phyloP scores from a whole-genome alignment of 2,329 filamentous ascomycete genomes.

The Colletotrichum godetiae region DNA sequence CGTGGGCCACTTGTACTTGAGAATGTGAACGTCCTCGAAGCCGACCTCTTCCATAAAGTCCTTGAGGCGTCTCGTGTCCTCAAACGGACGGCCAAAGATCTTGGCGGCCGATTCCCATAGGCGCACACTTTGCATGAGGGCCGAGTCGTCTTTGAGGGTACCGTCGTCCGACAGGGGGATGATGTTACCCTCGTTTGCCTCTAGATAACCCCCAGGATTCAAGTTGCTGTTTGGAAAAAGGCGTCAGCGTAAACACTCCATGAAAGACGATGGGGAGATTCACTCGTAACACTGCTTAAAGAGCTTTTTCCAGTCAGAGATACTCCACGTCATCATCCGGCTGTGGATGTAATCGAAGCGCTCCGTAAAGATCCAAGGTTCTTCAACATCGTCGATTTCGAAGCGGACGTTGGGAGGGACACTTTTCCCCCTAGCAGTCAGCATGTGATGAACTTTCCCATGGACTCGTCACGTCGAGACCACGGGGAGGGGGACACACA shows the following conservation, averaged over 20 bases:
- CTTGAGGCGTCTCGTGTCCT: too few relatives aligned
- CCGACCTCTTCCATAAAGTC: constrained; percentile 41
- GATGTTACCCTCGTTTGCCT: constrained; percentile 55
- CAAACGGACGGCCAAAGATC: too few relatives aligned
- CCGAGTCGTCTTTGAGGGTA: constrained; percentile 42
- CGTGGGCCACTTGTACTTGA: constrained; percentile 44
- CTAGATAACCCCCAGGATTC: constrained; percentile 56
- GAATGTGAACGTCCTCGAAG: constrained; percentile 45
- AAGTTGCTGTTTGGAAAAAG: constrained; percentile 39
- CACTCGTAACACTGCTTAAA: constrained; percentile 39
- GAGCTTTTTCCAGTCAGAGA: constrained; percentile 39
- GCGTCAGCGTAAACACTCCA: too few relatives aligned
- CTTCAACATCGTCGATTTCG: constrained; percentile 50
- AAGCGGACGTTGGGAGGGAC: constrained; percentile 58
- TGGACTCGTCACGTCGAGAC: too few relatives aligned
- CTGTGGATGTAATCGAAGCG: constrained; percentile 30
- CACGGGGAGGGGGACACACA: constrained; percentile 37
- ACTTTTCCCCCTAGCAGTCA: background rate
- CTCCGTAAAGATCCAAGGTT: constrained; percentile 44
- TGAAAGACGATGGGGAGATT: too few relatives aligned
- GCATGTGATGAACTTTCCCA: too few relatives aligned
- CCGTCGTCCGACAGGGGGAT: constrained; percentile 53
- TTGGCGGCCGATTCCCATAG: too few relatives aligned
- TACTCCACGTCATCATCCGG: background rate
- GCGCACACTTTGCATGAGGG: constrained; percentile 40